Evolutionary conservation across 2,329 filamentous ascomycete species (phyloP).

Genomic region (Sarocladium kiliense): DNA sequence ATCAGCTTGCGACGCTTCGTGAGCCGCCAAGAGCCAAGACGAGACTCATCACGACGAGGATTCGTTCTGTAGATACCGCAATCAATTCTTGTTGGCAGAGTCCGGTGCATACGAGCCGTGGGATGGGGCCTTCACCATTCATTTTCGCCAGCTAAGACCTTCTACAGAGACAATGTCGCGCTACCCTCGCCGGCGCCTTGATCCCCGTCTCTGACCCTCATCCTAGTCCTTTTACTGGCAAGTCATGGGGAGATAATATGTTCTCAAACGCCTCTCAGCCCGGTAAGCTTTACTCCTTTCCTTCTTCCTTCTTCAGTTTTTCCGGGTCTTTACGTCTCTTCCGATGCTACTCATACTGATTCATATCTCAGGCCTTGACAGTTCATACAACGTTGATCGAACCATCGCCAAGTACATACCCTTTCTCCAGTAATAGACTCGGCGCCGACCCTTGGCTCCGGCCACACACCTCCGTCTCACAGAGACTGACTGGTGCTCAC

Average conservation of each 20-base stretch:
- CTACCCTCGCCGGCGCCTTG: background rate
- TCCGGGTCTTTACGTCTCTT: no score
- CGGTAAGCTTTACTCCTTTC: background rate
- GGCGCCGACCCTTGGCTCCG: background rate
- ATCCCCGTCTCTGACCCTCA: background rate
- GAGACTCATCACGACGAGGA: background rate
- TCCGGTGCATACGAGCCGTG: background rate
- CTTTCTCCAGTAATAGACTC: background rate
- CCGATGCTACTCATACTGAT: no score
- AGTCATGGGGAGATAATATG: background rate
- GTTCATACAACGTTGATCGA: no score
- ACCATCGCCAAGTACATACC: background rate
- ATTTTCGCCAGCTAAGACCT: background rate
- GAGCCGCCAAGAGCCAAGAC: constrained; percentile 3
- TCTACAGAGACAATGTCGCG: background rate
- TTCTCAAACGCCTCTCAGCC: background rate
- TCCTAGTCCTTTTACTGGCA: background rate
- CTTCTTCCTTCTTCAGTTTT: background rate
- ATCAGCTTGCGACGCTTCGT: background rate
- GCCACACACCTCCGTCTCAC: background rate
- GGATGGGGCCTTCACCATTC: background rate
- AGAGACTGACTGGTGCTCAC: background rate
- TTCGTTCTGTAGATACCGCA: no score
- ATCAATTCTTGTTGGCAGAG: background rate
- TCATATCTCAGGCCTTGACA: no score